phyloP scores from a whole-genome alignment of 345 rosid species.

The Brassica nigra region DNA sequence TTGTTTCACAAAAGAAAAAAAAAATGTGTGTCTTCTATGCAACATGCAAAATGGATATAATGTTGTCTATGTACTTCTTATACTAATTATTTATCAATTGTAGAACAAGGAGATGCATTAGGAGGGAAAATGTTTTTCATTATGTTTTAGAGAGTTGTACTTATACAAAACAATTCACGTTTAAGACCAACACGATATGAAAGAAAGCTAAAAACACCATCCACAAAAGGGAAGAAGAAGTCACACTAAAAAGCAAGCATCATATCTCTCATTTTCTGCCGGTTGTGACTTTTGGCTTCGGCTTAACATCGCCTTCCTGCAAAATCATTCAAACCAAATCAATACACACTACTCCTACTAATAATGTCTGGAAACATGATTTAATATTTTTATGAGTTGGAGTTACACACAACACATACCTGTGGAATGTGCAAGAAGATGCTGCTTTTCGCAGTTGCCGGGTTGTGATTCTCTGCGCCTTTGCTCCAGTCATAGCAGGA shows the following conservation, averaged over 20 bases:
- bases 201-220: neutral
- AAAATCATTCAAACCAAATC: neutral
- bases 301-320: conserved; percentile 87
- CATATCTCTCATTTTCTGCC: conserved; percentile 54
- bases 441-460: conserved; percentile 40
- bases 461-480: conserved; percentile 49
- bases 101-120: neutral
- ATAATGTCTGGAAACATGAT: neutral
- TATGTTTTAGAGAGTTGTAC: neutral
- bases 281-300: conserved; percentile 65
- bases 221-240: neutral
- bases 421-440: conserved; percentile 43
- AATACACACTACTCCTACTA: neutral
- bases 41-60: neutral
- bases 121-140: neutral
- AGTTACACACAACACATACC: conserved; percentile 6
- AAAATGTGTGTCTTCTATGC: neutral
- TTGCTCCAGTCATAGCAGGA: conserved; percentile 97
- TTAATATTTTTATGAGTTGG: neutral
- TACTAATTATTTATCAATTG: neutral
- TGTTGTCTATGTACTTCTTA: neutral
- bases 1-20: neutral
- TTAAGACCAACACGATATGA: neutral
- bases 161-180: neutral
- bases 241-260: neutral